phyloP scores from a whole-genome alignment of 2,329 filamentous ascomycete genomes.

The Aureobasidium sp. region DNA sequence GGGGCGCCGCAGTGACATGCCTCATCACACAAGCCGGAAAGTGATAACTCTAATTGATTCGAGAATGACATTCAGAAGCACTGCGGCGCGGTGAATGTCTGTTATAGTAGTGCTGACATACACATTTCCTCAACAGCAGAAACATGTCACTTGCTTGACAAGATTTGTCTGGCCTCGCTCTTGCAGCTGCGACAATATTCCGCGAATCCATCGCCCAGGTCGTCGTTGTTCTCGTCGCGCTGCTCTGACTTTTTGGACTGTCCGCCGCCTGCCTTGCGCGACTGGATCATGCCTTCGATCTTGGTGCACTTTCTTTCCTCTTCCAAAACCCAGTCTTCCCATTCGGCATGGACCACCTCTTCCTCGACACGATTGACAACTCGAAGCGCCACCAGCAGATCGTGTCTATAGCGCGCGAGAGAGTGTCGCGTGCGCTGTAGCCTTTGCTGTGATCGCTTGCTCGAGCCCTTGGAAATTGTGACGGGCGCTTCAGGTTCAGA shows the following conservation, averaged over 20 bases:
- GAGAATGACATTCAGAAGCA: too few relatives aligned
- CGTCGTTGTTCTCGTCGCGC: slow-evolving; percentile 29
- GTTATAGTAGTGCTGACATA: background rate
- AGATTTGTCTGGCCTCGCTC: slow-evolving; percentile 25
- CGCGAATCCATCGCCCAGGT: slow-evolving; percentile 46
- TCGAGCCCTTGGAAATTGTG: slow-evolving; percentile 1
- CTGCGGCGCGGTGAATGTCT: background rate
- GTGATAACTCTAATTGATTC: too few relatives aligned
- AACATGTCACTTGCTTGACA: background rate
- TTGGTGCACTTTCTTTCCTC: slow-evolving; percentile 70
- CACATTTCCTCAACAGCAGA: background rate
- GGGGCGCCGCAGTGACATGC: background rate
- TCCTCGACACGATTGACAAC: slow-evolving; percentile 83
- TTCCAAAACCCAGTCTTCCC: slow-evolving; percentile 82
- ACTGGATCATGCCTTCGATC: slow-evolving; percentile 42
- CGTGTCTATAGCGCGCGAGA: slow-evolving; percentile 77
- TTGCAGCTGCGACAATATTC: slow-evolving; percentile 56
- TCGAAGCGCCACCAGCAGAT: slow-evolving; percentile 81
- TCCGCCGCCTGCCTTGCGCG: slow-evolving; percentile 20
- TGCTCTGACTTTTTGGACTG: slow-evolving; percentile 17
- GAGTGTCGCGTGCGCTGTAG: slow-evolving; percentile 74
- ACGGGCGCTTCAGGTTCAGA: slow-evolving; percentile 6
- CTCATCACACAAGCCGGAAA: too few relatives aligned
- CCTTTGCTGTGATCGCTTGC: slow-evolving; percentile 31
- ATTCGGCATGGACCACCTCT: slow-evolving; percentile 79